Evolutionary conservation across 441 rosid genomes (phyloP).

Genomic region (Flueggea neowawraea): DNA sequence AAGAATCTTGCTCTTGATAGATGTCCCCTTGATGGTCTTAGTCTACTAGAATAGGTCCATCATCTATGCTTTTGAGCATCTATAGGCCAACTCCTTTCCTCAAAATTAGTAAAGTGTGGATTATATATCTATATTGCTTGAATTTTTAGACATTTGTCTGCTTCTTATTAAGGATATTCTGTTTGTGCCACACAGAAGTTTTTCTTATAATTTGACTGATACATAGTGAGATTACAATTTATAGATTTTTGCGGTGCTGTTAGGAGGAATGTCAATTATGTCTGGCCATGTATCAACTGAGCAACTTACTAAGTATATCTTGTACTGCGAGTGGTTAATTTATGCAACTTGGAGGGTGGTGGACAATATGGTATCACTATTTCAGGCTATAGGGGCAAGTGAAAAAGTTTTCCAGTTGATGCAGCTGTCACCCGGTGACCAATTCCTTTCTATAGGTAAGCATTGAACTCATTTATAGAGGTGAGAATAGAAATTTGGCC

Average conservation of each 20-base stretch:
- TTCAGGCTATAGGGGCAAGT: constrained; percentile 98
- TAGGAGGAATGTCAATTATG: constrained; percentile 85
- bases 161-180: not conserved
- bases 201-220: not conserved
- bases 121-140: not conserved
- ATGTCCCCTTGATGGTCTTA: too few species aligned
- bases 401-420: constrained; percentile 96
- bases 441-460: constrained; percentile 70
- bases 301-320: constrained; percentile 85
- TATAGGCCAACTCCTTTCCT: not conserved
- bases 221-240: constrained; percentile 2
- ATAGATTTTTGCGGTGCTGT: constrained; percentile 78
- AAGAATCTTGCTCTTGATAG: too few species aligned
- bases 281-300: constrained; percentile 85
- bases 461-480: not conserved
- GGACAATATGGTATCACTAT: constrained; percentile 74
- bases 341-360: constrained; percentile 97
- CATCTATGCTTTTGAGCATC: too few species aligned
- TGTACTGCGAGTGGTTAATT: constrained; percentile 95
- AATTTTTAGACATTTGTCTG: not conserved
- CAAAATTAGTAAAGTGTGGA: not conserved
- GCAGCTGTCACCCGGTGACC: constrained; percentile 82
- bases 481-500: not conserved
- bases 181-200: not conserved
- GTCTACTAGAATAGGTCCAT: too few species aligned